Evolutionary conservation across 2,329 filamentous ascomycete genomes (phyloP), one percentile per base, ranked within the genome.

Genomic region (Xylariomycetidae sp.): DNA sequence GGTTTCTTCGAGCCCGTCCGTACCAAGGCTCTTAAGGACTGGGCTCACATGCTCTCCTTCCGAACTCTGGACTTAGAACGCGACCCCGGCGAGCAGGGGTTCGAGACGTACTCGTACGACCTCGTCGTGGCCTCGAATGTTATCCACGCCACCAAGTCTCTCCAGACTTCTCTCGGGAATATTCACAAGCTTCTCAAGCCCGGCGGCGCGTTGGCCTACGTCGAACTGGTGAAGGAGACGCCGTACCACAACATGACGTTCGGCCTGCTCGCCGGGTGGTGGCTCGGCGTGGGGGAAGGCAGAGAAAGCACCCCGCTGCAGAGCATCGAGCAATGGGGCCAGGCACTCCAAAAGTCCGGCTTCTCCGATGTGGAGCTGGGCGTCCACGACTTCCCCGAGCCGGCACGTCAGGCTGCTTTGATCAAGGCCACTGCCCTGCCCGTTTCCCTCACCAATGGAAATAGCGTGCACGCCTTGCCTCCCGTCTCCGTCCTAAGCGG

Each of bases 371-470:
- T 30, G 11, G 52, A 56, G 29, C 38, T 49, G 23, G 49, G 45
- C 38, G 50, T 44, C 44, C 49, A 46, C 11, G 51, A 56, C 22
- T 49, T 46, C 30, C 45, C 52, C 13, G 49, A 53, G 30, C 32
- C 38, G 18, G 50, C n/a, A n/a, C n/a, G 50, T 15, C 47, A 49
- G 39, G 52, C 50, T 16, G 51, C 50, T 25, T 50, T 49, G 10
- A 45, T 52, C 17, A 45, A 52, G 16, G 45, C 45, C 27, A 42
- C 50, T 4, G 51, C 45, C 11, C 45, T 50, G 29, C 50, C 50
- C 8, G 38, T 44, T 22, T 34, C 33, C 9, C 41, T 44, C 14
- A 30, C 40, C 27, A 37, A 41, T n/a, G n/a, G n/a, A n/a, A n/a
- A n/a, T n/a, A n/a, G n/a, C n/a, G n/a, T n/a, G n/a, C n/a, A n/a